These are phyloP conservation scores for Thoreauomyces humboldtii DNA, from an alignment of 192 early-diverging fungal genomes.

Conservation along the genomic window DNA sequence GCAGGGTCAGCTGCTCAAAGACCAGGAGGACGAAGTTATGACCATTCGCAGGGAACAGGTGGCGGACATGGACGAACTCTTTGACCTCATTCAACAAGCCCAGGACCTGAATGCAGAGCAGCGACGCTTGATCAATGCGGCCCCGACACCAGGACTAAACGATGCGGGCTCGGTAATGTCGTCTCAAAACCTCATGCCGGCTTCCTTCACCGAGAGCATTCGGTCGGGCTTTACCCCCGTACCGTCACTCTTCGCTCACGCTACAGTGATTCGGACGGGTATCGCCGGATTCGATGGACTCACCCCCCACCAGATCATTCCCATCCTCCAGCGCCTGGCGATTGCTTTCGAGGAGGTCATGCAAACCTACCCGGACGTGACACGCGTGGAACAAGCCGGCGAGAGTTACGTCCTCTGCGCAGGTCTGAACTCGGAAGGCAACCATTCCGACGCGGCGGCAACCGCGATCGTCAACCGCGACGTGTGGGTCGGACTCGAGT, in stretches of 20 bases:
- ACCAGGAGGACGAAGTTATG: slow-evolving; percentile 27
- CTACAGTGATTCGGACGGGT: slow-evolving; percentile 27
- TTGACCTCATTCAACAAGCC: slow-evolving; percentile 2
- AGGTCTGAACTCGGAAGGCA: slow-evolving; percentile 9
- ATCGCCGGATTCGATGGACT: slow-evolving; percentile 24
- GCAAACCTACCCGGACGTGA: slow-evolving; percentile 23
- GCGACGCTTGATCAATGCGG: neutral
- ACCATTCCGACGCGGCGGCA: too few species aligned
- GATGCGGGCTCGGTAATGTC: neutral
- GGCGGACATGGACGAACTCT: slow-evolving; percentile 34
- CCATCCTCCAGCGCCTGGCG: slow-evolving; percentile 32
- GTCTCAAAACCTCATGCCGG: slow-evolving; percentile 39
- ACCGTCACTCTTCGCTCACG: slow-evolving; percentile 20
- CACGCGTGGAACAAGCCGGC: slow-evolving; percentile 40
- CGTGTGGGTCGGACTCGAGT: slow-evolving; percentile 14
- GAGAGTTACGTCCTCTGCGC: slow-evolving; percentile 37
- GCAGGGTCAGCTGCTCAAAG: slow-evolving; percentile 8
- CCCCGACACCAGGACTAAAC: neutral
- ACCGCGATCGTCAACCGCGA: neutral
- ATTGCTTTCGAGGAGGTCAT: slow-evolving; percentile 29
- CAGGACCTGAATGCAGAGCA: slow-evolving; percentile 2
- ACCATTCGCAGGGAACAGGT: slow-evolving; percentile 26
- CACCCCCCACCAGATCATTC: slow-evolving; percentile 26
- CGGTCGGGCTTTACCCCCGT: slow-evolving; percentile 12
- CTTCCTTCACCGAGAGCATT: slow-evolving; percentile 7